phyloP scores from a whole-genome alignment of 2,329 filamentous ascomycete species.

The Scedosporium apiospermum region DNA sequence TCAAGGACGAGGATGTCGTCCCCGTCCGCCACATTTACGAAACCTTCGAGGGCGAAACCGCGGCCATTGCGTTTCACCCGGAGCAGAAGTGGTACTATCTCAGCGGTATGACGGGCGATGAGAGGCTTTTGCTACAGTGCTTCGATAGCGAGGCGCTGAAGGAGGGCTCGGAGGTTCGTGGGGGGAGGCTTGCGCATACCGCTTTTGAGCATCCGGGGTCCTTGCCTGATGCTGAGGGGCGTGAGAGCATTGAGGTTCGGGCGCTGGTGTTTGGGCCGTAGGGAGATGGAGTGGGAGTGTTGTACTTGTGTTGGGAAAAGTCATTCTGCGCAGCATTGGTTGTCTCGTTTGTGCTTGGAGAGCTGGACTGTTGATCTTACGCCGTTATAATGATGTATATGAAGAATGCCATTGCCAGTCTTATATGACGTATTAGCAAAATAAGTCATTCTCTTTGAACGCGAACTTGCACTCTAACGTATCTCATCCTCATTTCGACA shows the following conservation, averaged over 20 bases:
- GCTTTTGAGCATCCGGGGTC: conserved; percentile 73
- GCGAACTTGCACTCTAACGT: too few species aligned
- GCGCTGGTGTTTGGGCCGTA: conserved; percentile 69
- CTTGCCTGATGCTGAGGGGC: conserved; percentile 54
- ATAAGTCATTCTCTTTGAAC: too few species aligned
- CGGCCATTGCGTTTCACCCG: conserved; percentile 52
- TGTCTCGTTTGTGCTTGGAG: neutral
- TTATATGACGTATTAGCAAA: too few species aligned
- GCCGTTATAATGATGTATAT: too few species aligned
- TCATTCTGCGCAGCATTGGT: neutral
- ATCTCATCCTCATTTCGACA: too few species aligned
- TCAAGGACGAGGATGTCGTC: conserved; percentile 55
- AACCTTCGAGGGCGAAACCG: conserved; percentile 62
- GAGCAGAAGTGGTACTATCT: conserved; percentile 70
- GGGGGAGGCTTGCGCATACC: conserved; percentile 57
- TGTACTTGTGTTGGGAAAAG: too few species aligned
- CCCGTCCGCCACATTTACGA: conserved; percentile 67
- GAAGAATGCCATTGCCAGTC: too few species aligned
- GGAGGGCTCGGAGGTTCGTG: conserved; percentile 36
- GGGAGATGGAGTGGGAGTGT: conserved; percentile 7
- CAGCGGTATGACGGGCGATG: conserved; percentile 65
- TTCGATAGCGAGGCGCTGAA: conserved; percentile 56
- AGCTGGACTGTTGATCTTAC: too few species aligned
- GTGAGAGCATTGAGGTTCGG: conserved; percentile 86
- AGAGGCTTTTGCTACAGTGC: conserved; percentile 70